These are phyloP conservation scores for Asterochloris sp. DNA, from an alignment of 139 green algal genomes.

Conservation along the genomic window DNA sequence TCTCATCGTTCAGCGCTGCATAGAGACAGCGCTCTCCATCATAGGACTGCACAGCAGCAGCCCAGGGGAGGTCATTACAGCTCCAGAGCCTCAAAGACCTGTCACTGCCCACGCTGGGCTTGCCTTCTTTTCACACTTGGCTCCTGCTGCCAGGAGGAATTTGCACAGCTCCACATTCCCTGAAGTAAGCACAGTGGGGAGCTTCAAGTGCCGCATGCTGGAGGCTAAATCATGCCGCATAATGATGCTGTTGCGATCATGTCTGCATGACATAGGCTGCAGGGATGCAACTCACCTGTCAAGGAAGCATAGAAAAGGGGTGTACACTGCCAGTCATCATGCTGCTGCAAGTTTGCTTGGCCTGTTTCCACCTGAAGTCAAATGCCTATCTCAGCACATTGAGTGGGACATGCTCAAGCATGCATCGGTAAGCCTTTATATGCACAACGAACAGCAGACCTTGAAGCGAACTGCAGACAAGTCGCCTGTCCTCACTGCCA, in stretches of 20 bases:
- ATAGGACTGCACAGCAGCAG: slow-evolving; percentile 11
- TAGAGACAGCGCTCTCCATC: slow-evolving; percentile 20
- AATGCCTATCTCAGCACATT: no score
- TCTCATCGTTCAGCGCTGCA: slow-evolving; percentile 18
- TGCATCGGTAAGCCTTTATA: no score
- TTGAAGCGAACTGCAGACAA: not conserved
- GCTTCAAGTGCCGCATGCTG: no score
- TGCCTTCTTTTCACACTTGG: slow-evolving; percentile 18
- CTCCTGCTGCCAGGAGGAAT: slow-evolving; percentile 7
- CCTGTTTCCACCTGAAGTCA: slow-evolving; percentile 2
- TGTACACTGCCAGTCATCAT: slow-evolving; percentile 14
- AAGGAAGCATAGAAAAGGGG: slow-evolving; percentile 17
- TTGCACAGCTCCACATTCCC: slow-evolving; percentile 8
- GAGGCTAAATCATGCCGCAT: no score
- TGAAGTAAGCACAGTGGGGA: not conserved
- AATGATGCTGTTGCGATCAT: no score
- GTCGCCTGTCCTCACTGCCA: not conserved
- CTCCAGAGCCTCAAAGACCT: no score
- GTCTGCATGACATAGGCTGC: no score
- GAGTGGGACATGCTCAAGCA: no score
- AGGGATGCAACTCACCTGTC: not conserved
- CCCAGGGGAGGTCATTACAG: no score
- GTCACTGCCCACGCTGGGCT: not conserved
- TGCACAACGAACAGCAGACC: not conserved
- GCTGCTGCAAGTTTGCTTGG: slow-evolving; percentile 10